A percentile compares a stretch with the other conserved stretches of the same genome.
Conservation (phyloP, 352 stramenopile genomes). For the Phytopythium cucurbitacearum region DNA sequence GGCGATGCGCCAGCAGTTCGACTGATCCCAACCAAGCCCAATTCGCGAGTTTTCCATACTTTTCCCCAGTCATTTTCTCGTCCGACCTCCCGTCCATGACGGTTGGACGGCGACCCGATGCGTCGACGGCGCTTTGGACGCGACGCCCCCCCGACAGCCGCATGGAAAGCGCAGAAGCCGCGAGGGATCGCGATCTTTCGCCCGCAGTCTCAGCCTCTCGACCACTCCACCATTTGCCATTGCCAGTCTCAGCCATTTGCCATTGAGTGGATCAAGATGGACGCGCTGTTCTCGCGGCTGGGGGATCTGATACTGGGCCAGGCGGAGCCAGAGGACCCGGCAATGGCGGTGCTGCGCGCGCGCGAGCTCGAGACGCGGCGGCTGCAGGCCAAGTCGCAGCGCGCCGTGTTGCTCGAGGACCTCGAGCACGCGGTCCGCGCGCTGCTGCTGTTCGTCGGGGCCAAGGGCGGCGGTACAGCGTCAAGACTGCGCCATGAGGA, state of each 20-base stretch:
- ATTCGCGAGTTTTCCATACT: no score
- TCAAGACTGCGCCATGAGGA: constrained; percentile 1
- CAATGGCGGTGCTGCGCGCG: constrained; percentile 34
- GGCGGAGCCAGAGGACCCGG: constrained; percentile 53
- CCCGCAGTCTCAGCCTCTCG: not conserved
- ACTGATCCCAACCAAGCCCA: constrained; percentile 16
- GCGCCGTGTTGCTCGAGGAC: constrained; percentile 75
- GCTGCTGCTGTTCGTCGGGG: constrained; percentile 46
- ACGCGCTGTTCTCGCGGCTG: constrained; percentile 50
- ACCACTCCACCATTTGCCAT: no score
- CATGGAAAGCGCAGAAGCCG: not conserved
- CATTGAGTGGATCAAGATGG: constrained; percentile 22
- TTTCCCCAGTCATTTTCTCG: no score
- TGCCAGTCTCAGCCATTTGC: not conserved
- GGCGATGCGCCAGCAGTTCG: constrained; percentile 70
- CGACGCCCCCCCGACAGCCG: no score
- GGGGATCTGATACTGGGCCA: constrained; percentile 40
- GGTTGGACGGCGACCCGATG: no score
- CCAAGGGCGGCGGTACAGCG: constrained; percentile 19
- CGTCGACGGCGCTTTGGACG: no score
- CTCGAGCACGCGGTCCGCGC: constrained; percentile 61
- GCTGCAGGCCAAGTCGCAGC: constrained; percentile 72
- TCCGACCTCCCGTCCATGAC: no score
- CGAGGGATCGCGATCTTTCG: constrained; percentile 15
- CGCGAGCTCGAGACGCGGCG: constrained; percentile 40